Percentiles rank a stretch among this genome's conserved stretches.
Evolutionary conservation across 106 monocot species (phyloP).

Genomic region (Chionographis japonica): DNA sequence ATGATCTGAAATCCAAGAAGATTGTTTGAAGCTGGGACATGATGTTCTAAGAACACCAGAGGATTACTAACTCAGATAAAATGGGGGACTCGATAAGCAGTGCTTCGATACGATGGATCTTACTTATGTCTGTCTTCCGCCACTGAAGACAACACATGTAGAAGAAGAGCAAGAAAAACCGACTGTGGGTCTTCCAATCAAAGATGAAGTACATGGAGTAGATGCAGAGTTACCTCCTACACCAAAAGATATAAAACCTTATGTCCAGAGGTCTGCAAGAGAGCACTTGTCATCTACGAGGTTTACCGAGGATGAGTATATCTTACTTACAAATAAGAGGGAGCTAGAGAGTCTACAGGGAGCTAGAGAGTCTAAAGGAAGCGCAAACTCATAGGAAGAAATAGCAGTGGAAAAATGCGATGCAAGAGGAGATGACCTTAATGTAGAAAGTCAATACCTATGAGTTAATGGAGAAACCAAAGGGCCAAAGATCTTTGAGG

Average conservation of each 20-base stretch:
- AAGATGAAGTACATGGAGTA: neutral
- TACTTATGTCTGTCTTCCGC: neutral
- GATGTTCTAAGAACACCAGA: neutral
- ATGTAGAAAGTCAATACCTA: constrained; percentile 9
- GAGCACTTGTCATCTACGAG: neutral
- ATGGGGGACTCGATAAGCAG: neutral
- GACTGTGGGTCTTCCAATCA: neutral
- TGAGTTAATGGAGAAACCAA: neutral
- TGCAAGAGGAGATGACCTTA: constrained; percentile 3
- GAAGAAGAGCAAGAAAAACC: neutral
- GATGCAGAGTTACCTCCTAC: neutral
- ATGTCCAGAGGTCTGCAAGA: too few species aligned
- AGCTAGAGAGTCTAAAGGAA: neutral
- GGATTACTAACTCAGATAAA: neutral
- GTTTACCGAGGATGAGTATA: neutral
- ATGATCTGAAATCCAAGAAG: neutral
- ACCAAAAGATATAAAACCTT: too few species aligned
- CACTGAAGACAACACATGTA: neutral
- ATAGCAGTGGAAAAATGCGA: neutral
- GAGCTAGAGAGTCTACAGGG: neutral
- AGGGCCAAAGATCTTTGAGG: neutral
- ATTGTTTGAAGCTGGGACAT: neutral
- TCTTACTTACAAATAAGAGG: neutral
- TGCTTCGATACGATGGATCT: neutral
- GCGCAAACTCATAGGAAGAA: neutral